A percentile compares a stretch with the other conserved stretches of the same genome.
Conservation (phyloP, 192 early-diverging fungal species). For the Entrophospora sp. region DNA sequence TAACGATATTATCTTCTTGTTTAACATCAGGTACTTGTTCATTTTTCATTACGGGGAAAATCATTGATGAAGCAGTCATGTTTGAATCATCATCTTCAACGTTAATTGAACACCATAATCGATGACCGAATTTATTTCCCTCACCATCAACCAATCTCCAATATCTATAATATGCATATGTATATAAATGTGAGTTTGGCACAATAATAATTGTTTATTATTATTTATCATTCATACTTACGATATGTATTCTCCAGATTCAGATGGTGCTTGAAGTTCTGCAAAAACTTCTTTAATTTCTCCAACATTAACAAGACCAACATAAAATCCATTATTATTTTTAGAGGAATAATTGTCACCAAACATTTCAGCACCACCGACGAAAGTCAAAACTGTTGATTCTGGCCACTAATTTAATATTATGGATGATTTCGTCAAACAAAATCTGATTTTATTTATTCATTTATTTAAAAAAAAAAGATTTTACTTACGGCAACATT, state of each 20-base stretch:
- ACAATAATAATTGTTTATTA: too few species aligned
- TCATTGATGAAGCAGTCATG: slow-evolving; percentile 32
- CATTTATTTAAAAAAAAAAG: too few species aligned
- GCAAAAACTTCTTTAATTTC: slow-evolving; percentile 50
- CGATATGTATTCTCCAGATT: slow-evolving; percentile 49
- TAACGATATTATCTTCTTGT: too few species aligned
- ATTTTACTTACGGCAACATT: neutral
- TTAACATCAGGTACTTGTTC: too few species aligned
- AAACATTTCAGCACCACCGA: too few species aligned
- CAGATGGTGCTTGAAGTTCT: slow-evolving; percentile 53
- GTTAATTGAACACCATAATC: slow-evolving; percentile 55
- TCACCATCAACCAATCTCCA: slow-evolving; percentile 51
- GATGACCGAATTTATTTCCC: slow-evolving; percentile 57
- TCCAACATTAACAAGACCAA: slow-evolving; percentile 41
- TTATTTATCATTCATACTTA: too few species aligned
- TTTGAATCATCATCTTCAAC: slow-evolving; percentile 44
- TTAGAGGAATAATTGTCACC: slow-evolving; percentile 23
- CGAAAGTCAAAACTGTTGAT: slow-evolving; percentile 44
- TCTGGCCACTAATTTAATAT: slow-evolving; percentile 47
- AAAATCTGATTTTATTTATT: too few species aligned
- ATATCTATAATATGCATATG: slow-evolving; percentile 19
- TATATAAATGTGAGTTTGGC: too few species aligned
- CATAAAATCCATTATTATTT: too few species aligned
- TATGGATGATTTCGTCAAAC: too few species aligned
- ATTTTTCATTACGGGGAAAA: slow-evolving; percentile 32